Base-by-base conservation (phyloP, 306 rosid genomes). In the Inga leiocalycina region DNA sequence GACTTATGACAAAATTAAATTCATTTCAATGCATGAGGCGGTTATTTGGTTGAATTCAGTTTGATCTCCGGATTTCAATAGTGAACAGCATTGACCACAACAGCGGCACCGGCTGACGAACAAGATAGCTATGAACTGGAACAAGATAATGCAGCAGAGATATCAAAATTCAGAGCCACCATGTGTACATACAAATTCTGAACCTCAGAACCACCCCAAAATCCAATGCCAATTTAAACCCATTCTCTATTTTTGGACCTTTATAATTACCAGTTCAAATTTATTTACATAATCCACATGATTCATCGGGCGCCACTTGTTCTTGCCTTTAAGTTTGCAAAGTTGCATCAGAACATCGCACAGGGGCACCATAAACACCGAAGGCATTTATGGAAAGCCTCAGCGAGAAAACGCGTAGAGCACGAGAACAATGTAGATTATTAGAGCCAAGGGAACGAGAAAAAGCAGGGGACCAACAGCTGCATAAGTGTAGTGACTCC, bases 351-450 rank as follows among this genome's bases (percentile, higher is more conserved):
- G 43, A 39, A 39, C 43, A 39, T 39, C 43, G 8, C 43, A 39
- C 43, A 39, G 43, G 43, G 43, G 43, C 62, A 7, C 27, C 24
- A 57, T 3, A 57, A 57, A 3, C 24, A 30, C 41, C 8, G 19
- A 30, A 32, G 10, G 10, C 32, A 11, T 65, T 32, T 65, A 17
- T 10, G 43, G 14, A 77, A 35, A 61, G 39, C 22, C 22, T 87
- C 88, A 91, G 84, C 97, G 87, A 80, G 90, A 78, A 52, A 96
- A 89, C 30, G 98, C 92, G 57, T 91, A 90, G 76, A 92, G 91
- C 15, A 91, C 90, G 27, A 93, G 97, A 87, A 75, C 22, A 24
- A 93, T 78, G 81, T 93, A 92, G 79, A 96, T 85, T 4, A 87
- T 44, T 0, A 95, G 87, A 2, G 94, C 98, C 75, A 79, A 2